Percentiles rank a stretch among this genome's conserved stretches.
phyloP scores from a whole-genome alignment of 129 eudicot genomes.

The Pittosporum tobira region DNA sequence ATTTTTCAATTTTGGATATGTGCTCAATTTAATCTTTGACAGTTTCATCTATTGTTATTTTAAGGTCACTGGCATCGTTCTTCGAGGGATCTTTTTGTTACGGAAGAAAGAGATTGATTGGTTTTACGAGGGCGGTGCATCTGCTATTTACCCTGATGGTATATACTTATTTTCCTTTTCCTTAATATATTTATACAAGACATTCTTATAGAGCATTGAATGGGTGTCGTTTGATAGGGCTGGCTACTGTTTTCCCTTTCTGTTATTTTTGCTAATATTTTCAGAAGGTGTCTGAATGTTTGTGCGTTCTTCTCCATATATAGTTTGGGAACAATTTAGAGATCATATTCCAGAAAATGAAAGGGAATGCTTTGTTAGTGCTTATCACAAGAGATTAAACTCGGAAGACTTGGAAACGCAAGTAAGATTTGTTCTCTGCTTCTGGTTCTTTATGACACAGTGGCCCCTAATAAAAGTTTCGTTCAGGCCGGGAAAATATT shows the following conservation, averaged over 20 bases:
- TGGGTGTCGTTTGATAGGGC: neutral
- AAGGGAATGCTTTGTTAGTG: conserved; percentile 72
- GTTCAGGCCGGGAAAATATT: too few species aligned
- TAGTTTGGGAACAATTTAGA: conserved; percentile 96
- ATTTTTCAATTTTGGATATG: neutral
- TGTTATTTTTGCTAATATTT: neutral
- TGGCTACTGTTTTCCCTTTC: neutral
- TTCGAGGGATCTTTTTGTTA: conserved; percentile 86
- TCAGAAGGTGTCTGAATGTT: conserved; percentile 6
- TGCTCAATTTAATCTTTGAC: neutral
- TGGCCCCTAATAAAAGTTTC: too few species aligned
- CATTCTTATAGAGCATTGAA: neutral
- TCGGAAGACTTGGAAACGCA: conserved; percentile 75
- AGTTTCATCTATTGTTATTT: neutral
- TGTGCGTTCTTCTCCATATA: conserved; percentile 10
- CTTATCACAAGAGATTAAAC: conserved; percentile 83
- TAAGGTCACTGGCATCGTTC: conserved; percentile 85
- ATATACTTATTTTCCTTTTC: conserved; percentile 20
- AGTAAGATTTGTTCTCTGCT: conserved; percentile 32
- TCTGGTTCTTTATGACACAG: neutral
- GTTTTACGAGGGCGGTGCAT: conserved; percentile 99
- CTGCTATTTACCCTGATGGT: conserved; percentile 98
- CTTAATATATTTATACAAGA: too few species aligned
- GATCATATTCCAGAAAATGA: conserved; percentile 94
- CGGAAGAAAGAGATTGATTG: conserved; percentile 97